phyloP scores from a whole-genome alignment of 192 early-diverging fungal species.

The Coemansia sp. region DNA sequence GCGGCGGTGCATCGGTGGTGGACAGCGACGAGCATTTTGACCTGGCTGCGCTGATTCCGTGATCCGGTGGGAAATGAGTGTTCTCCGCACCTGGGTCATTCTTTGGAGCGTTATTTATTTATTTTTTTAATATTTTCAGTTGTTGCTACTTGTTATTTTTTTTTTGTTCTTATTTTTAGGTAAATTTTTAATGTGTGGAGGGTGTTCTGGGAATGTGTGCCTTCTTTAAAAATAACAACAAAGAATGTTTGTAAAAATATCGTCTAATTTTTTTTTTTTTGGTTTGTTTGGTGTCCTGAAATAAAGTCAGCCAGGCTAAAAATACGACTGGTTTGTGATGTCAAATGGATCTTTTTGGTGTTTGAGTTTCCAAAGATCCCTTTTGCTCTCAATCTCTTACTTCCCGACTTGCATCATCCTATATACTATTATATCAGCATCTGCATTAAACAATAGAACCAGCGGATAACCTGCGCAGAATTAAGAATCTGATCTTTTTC shows the following conservation, averaged over 20 bases:
- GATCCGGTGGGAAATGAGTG: not conserved
- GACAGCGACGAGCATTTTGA: conserved; percentile 39
- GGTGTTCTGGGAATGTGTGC: no score
- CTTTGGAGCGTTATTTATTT: not conserved
- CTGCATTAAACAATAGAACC: no score
- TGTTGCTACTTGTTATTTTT: not conserved
- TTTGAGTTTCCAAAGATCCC: no score
- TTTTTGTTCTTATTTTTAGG: not conserved
- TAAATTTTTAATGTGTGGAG: no score
- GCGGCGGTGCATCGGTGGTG: conserved; percentile 11
- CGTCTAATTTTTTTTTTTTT: not conserved
- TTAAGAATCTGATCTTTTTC: no score
- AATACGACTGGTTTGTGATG: not conserved
- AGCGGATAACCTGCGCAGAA: no score
- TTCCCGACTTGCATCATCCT: no score
- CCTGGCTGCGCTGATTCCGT: conserved; percentile 26
- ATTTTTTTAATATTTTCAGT: not conserved
- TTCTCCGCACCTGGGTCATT: no score
- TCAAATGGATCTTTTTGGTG: no score
- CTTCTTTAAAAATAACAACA: no score
- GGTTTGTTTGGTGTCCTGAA: not conserved
- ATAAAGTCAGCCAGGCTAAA: not conserved
- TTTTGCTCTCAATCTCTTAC: no score
- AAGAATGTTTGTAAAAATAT: not conserved
- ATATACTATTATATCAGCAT: no score